Evolutionary conservation across 2,329 filamentous ascomycete species (phyloP), one percentile per base, ranked within the genome.

Genomic region (Xylaria multiplex): DNA sequence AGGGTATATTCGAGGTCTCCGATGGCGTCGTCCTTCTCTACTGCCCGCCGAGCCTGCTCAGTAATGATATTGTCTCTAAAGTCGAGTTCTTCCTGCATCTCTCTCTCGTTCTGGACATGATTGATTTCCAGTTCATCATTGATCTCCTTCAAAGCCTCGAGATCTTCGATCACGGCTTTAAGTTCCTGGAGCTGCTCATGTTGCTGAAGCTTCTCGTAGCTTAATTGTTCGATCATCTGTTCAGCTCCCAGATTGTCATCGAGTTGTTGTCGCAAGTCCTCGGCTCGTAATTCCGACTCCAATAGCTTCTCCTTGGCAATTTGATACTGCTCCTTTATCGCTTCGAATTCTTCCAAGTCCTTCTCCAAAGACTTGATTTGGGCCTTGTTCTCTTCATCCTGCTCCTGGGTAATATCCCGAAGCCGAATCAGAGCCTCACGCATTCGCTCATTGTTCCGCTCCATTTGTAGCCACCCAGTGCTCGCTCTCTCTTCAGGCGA

Each of bases 91-190:
- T 96, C 92, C 77, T 97, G 93, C 79, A 99, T 87, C 76, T 98
- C 94, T 78, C 95, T 97, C 77, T 97, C 93, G 42, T 93, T 92
- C 75, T 97, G 93, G 3, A 96, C 88, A 75, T 97, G 94, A 75
- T 97, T 97, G 73, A 93, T 87, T 77, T 97, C 94, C 3, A 99
- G 88, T 79, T 99, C 96, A 74, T 98, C 94, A 72, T 93, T 96
- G 72, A 98, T 89, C 76, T 99, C 95, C 76, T 93, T 94, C 59
- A 98, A 81, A 66, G 88, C 93, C 77, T 97, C 93, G 11, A 98
- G 85, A 70, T 98, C 95, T 68, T 94, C 91, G 67, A 98, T 91
- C 7, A 91, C 89, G 19, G 88, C 88, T 74, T 91, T 91, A 58
- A 97, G 86, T 75, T 97, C 91, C 68, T 93, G 91, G 49, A 97